phyloP scores from a whole-genome alignment of 805 yeast species.

The Yarrowia bubula region DNA sequence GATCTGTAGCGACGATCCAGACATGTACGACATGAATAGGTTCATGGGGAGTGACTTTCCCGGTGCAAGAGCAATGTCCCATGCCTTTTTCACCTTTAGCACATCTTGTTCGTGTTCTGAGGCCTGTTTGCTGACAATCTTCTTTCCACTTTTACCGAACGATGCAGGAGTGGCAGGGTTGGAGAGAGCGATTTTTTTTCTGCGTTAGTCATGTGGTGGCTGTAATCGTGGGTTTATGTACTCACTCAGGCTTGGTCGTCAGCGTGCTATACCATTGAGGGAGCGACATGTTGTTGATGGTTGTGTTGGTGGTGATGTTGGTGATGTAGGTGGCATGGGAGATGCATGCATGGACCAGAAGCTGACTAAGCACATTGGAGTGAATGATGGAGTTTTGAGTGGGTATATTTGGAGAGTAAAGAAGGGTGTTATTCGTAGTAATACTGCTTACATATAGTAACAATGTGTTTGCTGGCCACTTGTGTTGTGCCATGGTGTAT shows the following conservation, averaged over 20 bases:
- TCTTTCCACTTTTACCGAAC: slow-evolving; percentile 24
- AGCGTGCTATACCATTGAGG: slow-evolving; percentile 23
- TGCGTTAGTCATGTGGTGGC: background rate
- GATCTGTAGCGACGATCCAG: slow-evolving; percentile 85
- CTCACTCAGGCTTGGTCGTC: slow-evolving; percentile 13
- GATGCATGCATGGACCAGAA: background rate
- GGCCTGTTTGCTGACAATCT: slow-evolving; percentile 19
- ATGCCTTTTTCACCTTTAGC: slow-evolving; percentile 58
- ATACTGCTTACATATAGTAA: no score
- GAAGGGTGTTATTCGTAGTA: background rate
- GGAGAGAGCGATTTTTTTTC: slow-evolving; percentile 6
- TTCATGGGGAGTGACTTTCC: slow-evolving; percentile 90
- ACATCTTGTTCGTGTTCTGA: slow-evolving; percentile 30
- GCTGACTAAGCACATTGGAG: background rate
- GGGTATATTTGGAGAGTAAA: background rate
- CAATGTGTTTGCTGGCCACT: no score
- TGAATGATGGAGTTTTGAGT: no score
- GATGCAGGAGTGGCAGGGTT: slow-evolving; percentile 10
- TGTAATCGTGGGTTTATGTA: background rate
- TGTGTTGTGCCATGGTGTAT: no score
- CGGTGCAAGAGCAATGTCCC: slow-evolving; percentile 83
- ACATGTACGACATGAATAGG: slow-evolving; percentile 83
- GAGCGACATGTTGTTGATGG: background rate
- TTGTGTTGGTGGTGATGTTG: background rate
- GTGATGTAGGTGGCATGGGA: background rate